Evolutionary conservation across 1,284 basidiomycete genomes (phyloP), one percentile per base, ranked within the genome.

Genomic region (Ganoderma lingzhi): DNA sequence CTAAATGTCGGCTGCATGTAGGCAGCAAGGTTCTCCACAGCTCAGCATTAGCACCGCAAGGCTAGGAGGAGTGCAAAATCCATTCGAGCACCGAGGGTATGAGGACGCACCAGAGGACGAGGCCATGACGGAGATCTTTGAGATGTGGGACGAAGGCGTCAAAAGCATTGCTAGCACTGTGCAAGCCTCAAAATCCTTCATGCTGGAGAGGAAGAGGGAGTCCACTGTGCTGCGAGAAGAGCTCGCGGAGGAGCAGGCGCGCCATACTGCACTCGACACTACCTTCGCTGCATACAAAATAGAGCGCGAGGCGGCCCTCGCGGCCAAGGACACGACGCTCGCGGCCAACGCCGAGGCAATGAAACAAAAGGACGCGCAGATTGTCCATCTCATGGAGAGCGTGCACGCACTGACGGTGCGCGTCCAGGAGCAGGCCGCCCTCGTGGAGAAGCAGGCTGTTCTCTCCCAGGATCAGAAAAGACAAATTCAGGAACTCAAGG

Each of bases 241-340:
- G 30, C 67, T 68, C 58, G 58, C 56, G 10, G 55, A 44, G 28
- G 67, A 55, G 8, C 66, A 42, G 4, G 30, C 45, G 3, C n/a
- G 30, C 14, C 17, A 19, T 12, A 3, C 55, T 0, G 39, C 23
- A 44, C 63, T 51, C 19, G 45, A 41, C 9, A 45, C 58, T 8
- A 30, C 58, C 4, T 61, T 67, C 12, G 23, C n/a, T n/a, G 23
- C 48, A 9, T 19, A 23, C 12, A 62, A 63, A 39, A 19, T 19
- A 19, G 62, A 61, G 39, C 39, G 45, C 8, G 41, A 63, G 39
- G 58, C 63, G 3, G 59, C 42, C 2, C 62, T 68, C n/a, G 45
- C 48, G 12, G 37, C 45, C 32, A 67, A 8, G 35, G 35, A 35
- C 35, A 35, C 63, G 3, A 48, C 42, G 5, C 62, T 68, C n/a